A percentile compares a stretch with the other conserved stretches of the same genome.
Conservation (phyloP, 2,329 filamentous ascomycete species). For the Trichoderma afroharzianum region DNA sequence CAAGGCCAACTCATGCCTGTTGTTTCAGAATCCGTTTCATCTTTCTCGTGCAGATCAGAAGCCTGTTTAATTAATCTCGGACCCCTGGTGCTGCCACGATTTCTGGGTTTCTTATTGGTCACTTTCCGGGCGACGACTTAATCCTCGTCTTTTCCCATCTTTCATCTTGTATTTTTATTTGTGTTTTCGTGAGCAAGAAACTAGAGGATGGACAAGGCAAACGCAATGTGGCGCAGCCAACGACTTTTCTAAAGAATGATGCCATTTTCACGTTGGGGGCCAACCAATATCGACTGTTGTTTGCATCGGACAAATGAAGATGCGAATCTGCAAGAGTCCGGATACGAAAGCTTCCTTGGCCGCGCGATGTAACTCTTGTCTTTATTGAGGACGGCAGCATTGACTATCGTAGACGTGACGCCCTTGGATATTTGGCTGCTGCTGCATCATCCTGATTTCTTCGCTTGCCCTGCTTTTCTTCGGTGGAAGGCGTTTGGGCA, state of each 20-base stretch:
- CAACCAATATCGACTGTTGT: not conserved
- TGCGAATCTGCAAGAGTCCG: not conserved
- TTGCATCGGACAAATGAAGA: not conserved
- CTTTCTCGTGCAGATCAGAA: not conserved
- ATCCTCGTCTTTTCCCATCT: not conserved
- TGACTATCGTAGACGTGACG: not conserved
- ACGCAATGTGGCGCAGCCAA: not conserved
- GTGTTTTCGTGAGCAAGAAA: not conserved
- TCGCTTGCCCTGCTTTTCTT: not conserved
- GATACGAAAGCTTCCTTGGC: not conserved
- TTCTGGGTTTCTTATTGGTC: not conserved
- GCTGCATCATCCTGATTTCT: not conserved
- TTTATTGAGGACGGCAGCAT: not conserved
- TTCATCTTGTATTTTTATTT: not conserved
- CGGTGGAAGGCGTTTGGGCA: not conserved
- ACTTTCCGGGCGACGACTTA: not conserved
- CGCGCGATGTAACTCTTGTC: not conserved
- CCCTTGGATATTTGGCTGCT: not conserved
- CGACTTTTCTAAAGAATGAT: not conserved
- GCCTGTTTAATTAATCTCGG: not conserved
- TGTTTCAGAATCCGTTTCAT: slow-evolving; percentile 14
- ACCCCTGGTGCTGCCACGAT: not conserved
- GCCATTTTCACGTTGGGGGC: not conserved
- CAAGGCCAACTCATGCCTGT: not conserved
- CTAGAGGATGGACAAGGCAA: not conserved